These are phyloP conservation scores for Botryosphaeria dothidea DNA, from an alignment of 2,329 filamentous ascomycete genomes.

Conservation along the genomic window DNA sequence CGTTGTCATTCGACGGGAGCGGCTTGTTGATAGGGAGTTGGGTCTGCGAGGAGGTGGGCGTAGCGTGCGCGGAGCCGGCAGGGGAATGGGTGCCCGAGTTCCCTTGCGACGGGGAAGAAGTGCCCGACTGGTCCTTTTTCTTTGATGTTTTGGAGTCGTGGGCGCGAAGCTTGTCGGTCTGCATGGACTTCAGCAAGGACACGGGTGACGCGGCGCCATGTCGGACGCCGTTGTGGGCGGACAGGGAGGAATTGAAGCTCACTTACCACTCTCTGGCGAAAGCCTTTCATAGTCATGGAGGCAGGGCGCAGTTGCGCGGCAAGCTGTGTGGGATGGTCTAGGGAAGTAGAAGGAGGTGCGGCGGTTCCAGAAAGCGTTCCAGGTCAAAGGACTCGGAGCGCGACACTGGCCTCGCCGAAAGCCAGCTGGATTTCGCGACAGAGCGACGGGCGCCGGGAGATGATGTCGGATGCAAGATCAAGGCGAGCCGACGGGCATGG, in stretches of 20 bases:
- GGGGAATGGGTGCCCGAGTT: conserved; percentile 57
- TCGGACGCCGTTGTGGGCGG: conserved; percentile 22
- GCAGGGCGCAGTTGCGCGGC: conserved; percentile 27
- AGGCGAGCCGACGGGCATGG: conserved; percentile 13
- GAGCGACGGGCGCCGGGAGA: conserved; percentile 2
- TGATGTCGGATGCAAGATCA: conserved; percentile 1
- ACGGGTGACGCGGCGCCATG: conserved; percentile 2
- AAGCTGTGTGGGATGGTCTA: conserved; percentile 22
- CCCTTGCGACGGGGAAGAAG: conserved; percentile 72
- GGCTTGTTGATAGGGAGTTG: conserved; percentile 79
- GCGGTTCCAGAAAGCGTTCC: conserved; percentile 15
- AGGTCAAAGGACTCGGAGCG: conserved; percentile 19
- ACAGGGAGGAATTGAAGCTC: conserved; percentile 22
- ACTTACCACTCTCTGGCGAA: conserved; percentile 95
- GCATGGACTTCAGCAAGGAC: conserved; percentile 11
- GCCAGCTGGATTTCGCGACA: conserved; percentile 1
- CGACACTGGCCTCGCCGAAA: conserved; percentile 16
- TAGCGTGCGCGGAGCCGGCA: conserved; percentile 63
- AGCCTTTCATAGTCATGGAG: conserved; percentile 82
- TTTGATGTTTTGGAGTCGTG: conserved; percentile 73
- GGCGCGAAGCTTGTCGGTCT: conserved; percentile 82
- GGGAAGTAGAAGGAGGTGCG: conserved; percentile 11
- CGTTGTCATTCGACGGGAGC: conserved; percentile 50
- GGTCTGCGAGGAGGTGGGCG: conserved; percentile 86
- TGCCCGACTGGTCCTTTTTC: conserved; percentile 67